Base-by-base conservation (phyloP, 2,329 filamentous ascomycete species). In the Ceratocystis colombiana region DNA sequence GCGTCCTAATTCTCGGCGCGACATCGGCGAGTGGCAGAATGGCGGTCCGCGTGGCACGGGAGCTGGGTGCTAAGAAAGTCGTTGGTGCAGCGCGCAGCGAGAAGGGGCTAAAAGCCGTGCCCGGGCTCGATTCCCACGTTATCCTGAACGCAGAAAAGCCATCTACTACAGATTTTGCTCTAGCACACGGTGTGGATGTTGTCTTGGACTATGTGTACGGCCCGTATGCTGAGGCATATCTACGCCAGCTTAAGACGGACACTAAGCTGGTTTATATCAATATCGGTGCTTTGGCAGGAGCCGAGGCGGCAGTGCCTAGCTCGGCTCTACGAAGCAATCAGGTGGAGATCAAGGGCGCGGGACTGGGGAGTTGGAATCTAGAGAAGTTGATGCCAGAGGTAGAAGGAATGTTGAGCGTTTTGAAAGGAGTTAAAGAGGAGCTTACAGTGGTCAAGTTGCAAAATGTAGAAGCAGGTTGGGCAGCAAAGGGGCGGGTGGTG, bases 191-290 rank as follows among this genome's bases (percentile, higher is more conserved):
- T 45, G 78, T 78, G 41, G 81, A 85, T 68, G 75, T 84, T 2
- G 76, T 85, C 2, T 73, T 85, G 1, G 82, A 85, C 70, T 85
- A 84, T 70, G 73, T 85, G 6, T 84, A 81, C 72, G 82, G 82
- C 0, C 73, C 76, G 0, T 74, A 77, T 17, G 72, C 77, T 0
- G 69, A 75, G 10, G 75, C 76, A 4, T 71, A 80, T 8, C 73
- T 84, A 6, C 70, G 72, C 4, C 75, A 75, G 2, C 70, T 82
- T 20, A 74, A 72, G 45, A 74, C 75, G 1, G 72, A 71, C 37
- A 75, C 74, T n/a, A 75, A 78, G 0, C 74, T 82, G 28, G 80
- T 82, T 67, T 83, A 80, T 71, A 77, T 84, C 10, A 78, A 80
- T 64, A 79, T 84, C 65, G 82, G 82, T 4, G 72, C 74, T 0